Base-by-base conservation (phyloP, 306 rosid species). In the Trifolium dubium region DNA sequence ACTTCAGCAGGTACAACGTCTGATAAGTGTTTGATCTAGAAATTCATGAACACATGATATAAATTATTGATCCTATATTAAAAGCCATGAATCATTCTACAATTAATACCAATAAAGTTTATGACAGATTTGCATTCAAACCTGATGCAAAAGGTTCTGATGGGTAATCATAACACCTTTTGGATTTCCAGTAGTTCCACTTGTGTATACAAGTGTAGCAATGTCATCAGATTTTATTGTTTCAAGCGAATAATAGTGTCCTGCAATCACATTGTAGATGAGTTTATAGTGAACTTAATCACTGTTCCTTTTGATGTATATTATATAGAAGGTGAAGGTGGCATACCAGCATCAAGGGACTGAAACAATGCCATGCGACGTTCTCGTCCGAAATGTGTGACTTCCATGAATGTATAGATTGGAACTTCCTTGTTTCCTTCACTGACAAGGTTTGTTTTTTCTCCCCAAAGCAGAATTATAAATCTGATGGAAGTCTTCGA, bases 101-200 rank as follows among this genome's bases (percentile, higher is more conserved):
- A 54, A 43, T 10, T 31, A 34, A 15, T 61, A 54, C 23, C 59
- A 17, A 51, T 4, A 55, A 53, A 65, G 8, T 64, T 55, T 72
- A 70, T 40, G 5, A 41, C 59, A 82, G 67, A 68, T 71, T 69
- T n/a, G 61, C 69, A 64, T 62, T 76, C 85, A 73, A 78, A 91
- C 98, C 97, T 94, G 98, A 81, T 94, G 98, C 82, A 94, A 76
- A 83, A 94, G 88, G 86, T 94, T 94, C 73, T 53, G 83, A 79
- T 94, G 98, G 10, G 97, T 88, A 64, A 94, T 92, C 95, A 88
- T 87, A 83, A 94, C 98, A 50, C 96, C 98, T 79, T 91, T 91
- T 0, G 98, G 95, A 78, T 91, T 91, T 71, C 97, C 98, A 10
- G 98, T 89, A 74, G 98, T 89, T 78, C 97, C 97, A 81, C 98